A percentile compares a stretch with the other conserved stretches of the same genome.
phyloP scores from a whole-genome alignment of 306 rosid genomes.

The Biancaea sappan region DNA sequence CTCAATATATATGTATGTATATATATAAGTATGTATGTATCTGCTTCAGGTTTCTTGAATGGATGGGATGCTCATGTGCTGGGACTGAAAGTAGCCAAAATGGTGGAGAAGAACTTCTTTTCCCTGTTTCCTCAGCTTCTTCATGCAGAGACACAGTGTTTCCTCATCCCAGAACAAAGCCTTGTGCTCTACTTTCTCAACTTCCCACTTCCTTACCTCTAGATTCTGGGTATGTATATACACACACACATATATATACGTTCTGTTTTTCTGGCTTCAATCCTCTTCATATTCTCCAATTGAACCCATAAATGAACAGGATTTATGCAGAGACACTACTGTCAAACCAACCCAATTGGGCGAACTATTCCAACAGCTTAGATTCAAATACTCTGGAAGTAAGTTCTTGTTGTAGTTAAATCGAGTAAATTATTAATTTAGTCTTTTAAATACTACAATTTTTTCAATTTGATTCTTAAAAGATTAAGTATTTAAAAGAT shows the following conservation, averaged over 20 bases:
- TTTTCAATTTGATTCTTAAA: too few relatives aligned
- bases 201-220: constrained; percentile 62
- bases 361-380: constrained; percentile 54
- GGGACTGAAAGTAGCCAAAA: constrained; percentile 61
- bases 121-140: constrained; percentile 58
- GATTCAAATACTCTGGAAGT: constrained; percentile 54
- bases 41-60: constrained; percentile 67
- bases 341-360: constrained; percentile 78
- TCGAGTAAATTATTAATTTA: too few relatives aligned
- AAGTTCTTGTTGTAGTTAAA: constrained; percentile 32
- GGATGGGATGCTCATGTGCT: constrained; percentile 84
- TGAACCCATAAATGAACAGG: constrained; percentile 45
- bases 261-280: background rate
- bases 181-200: constrained; percentile 72
- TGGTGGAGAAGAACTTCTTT: constrained; percentile 61
- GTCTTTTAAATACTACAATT: too few relatives aligned
- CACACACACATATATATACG: background rate
- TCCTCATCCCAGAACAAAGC: constrained; percentile 62
- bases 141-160: constrained; percentile 72
- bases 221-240: constrained; percentile 65
- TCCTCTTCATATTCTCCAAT: background rate
- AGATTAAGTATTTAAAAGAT: too few relatives aligned
- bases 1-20: background rate
- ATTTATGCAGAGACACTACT: constrained; percentile 67
- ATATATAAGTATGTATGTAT: too few relatives aligned